Evolutionary conservation across 805 yeast species (phyloP), one percentile per base, ranked within the genome.

Genomic region (Tetrapisispora arboricola): DNA sequence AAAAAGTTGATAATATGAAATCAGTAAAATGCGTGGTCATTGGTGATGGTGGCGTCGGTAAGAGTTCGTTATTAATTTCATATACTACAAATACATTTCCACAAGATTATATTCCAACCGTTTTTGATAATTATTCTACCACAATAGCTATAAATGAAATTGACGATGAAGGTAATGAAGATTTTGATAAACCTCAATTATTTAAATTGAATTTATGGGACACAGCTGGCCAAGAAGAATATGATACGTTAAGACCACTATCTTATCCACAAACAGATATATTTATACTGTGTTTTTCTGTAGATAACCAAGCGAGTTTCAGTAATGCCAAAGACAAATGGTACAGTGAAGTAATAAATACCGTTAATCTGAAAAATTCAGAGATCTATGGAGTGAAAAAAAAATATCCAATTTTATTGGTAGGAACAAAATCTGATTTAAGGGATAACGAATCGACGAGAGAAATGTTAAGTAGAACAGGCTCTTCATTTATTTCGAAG

Each of bases 11-110:
- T n/a, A 22, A 2, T 33, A 83, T 84, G 94, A 80, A 86, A 70
- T 78, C 86, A 47, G 81, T 87, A 54, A 87, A 87, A 61, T 85
- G 95, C 54, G 96, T 87, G 31, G 94, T 87, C 40, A 88, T 87
- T 31, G 96, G 96, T 49, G 96, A 87, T 58, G 96, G 80, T 64
- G 95, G 95, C 41, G 96, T 87, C 34, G 96, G 96, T 64, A 87
- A 86, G 60, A 87, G 95, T 3, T 86, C 94, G 57, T 69, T 86
- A 43, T 72, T 87, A 46, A 86, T 87, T 48, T 78, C 90, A 19
- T 87, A 87, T 65, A 87, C 95, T 22, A 84, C 95, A 40, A 87
- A 86, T 60, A 84, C 94, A 25, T 87, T 87, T 62, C 95, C 95
- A 6, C 84, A 83, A 51, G 96, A 87, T 55, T 87, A 87, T 61